Conservation (phyloP, 2,329 filamentous ascomycete genomes). For the Colletotrichum incanum region DNA sequence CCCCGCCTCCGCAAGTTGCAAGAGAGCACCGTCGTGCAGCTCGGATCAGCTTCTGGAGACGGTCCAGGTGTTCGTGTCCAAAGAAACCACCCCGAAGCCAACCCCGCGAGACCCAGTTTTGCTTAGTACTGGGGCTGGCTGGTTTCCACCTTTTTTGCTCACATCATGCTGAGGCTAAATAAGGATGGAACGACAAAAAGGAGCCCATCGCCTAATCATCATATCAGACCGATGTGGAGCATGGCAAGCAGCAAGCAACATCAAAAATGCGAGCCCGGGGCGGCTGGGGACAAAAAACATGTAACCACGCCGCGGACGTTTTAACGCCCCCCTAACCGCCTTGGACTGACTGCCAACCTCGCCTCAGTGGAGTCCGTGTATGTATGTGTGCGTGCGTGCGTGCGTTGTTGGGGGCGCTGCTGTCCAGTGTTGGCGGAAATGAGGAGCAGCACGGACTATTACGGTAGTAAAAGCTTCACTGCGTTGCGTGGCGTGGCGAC, state of each 20-base stretch:
- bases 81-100: conserved; percentile 9
- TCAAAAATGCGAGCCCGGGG: neutral
- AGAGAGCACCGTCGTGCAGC: neutral
- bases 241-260: neutral
- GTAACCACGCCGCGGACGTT: conserved; percentile 4
- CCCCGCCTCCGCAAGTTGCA: conserved; percentile 12
- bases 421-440: conserved; percentile 32
- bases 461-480: neutral
- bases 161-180: neutral
- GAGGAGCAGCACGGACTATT: conserved; percentile 18
- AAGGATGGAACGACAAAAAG: neutral
- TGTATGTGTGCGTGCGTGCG: conserved; percentile 9
- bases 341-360: conserved; percentile 10
- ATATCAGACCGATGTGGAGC: conserved; percentile 30
- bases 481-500: neutral
- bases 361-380: conserved; percentile 21
- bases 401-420: conserved; percentile 14
- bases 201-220: neutral
- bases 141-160: neutral
- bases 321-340: neutral
- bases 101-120: conserved; percentile 13
- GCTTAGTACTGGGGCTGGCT: neutral
- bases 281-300: conserved; percentile 8
- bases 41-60: conserved; percentile 1
- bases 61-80: conserved; percentile 5